phyloP scores from a whole-genome alignment of 1,284 basidiomycete species.

The Albatrellus sp. region DNA sequence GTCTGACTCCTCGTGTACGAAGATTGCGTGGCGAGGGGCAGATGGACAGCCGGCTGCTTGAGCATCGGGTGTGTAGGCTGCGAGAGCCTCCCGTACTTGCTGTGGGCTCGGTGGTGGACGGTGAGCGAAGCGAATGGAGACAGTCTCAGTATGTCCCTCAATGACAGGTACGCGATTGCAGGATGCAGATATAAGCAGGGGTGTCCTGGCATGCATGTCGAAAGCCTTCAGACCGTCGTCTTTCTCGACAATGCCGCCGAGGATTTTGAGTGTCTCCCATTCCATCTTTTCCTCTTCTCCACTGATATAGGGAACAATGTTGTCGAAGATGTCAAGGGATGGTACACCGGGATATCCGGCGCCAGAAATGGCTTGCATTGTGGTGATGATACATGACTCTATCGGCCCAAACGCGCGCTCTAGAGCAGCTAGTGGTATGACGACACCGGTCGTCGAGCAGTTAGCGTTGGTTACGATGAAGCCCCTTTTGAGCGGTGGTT shows the following conservation, averaged over 20 bases:
- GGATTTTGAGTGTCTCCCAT: conserved; percentile 96
- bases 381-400: conserved; percentile 84
- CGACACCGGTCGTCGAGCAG: conserved; percentile 92
- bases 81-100: conserved; percentile 77
- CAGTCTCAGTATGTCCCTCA: conserved; percentile 84
- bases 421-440: conserved; percentile 87
- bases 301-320: conserved; percentile 89
- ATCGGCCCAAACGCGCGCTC: conserved; percentile 90
- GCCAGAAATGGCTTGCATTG: conserved; percentile 96
- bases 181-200: conserved; percentile 79
- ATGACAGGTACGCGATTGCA: conserved; percentile 92
- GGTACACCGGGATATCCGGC: conserved; percentile 94
- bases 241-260: conserved; percentile 63
- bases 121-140: conserved; percentile 76
- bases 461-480: conserved; percentile 99
- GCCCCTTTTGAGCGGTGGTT: conserved; percentile 68
- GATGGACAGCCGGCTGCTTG: conserved; percentile 77
- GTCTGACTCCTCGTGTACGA: conserved; percentile 87
- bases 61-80: conserved; percentile 67
- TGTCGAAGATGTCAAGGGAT: conserved; percentile 89
- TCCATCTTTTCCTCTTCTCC: conserved; percentile 99
- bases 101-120: conserved; percentile 80
- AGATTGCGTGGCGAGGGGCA: conserved; percentile 80
- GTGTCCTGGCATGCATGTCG: conserved; percentile 75
- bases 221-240: conserved; percentile 51